A percentile compares a stretch with the other conserved stretches of the same genome.
Evolutionary conservation across 805 yeast species (phyloP).

Genomic region (Wickerhamiella allomyrinae): DNA sequence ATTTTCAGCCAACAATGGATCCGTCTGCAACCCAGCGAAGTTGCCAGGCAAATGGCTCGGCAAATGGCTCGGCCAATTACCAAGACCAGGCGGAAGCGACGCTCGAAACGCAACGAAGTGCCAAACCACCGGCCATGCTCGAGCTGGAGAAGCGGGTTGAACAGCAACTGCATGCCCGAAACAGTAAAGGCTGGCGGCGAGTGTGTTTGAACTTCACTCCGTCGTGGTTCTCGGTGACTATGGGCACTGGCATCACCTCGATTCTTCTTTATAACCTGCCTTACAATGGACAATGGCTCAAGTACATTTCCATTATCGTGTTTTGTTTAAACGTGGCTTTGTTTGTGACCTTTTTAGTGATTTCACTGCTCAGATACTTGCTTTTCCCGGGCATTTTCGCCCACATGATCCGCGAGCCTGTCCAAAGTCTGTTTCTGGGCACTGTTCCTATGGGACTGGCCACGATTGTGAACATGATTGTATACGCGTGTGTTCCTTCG

Average conservation of each 20-base stretch:
- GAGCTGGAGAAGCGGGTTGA: background rate
- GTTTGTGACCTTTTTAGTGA: slow-evolving; percentile 29
- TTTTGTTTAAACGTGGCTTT: slow-evolving; percentile 43
- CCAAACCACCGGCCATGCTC: no score
- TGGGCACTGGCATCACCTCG: slow-evolving; percentile 75
- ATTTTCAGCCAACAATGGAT: no score
- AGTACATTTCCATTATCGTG: slow-evolving; percentile 42
- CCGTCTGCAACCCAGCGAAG: no score
- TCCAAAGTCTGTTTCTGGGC: slow-evolving; percentile 53
- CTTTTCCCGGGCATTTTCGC: slow-evolving; percentile 24
- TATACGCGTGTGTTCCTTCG: slow-evolving; percentile 21
- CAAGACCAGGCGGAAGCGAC: no score
- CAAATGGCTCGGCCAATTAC: no score
- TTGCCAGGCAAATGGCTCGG: no score
- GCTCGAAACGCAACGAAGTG: no score
- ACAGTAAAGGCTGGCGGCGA: background rate
- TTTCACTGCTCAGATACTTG: slow-evolving; percentile 26
- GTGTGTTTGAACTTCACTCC: slow-evolving; percentile 9
- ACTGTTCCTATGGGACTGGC: slow-evolving; percentile 68
- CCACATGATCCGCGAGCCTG: slow-evolving; percentile 28
- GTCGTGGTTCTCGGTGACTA: slow-evolving; percentile 52
- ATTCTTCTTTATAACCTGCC: slow-evolving; percentile 52
- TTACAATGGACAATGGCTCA: slow-evolving; percentile 45
- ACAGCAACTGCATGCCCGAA: background rate
- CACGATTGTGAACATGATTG: slow-evolving; percentile 33